Evolutionary conservation across 1,284 basidiomycete genomes (phyloP).

Genomic region (Mrakiaceae sp.): DNA sequence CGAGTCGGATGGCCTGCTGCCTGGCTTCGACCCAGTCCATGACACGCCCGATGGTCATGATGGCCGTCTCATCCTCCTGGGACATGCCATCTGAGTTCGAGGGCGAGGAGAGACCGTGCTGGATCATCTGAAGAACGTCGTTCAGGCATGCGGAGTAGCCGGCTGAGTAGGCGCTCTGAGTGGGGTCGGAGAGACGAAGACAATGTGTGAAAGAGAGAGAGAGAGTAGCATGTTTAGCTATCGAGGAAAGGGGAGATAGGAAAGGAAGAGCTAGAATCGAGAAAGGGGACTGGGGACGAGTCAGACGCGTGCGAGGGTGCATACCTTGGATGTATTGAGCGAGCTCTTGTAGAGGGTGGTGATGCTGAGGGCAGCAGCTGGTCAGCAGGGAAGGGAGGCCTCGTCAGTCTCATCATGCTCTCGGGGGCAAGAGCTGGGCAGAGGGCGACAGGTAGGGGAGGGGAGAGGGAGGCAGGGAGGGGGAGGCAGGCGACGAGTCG

Average conservation of each 20-base stretch:
- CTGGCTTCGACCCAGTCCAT: constrained; percentile 39
- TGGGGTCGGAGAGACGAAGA: neutral
- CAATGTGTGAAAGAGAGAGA: too few relatives aligned
- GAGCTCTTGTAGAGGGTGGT: constrained; percentile 36
- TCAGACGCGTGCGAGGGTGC: too few relatives aligned
- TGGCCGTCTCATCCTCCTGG: constrained; percentile 10
- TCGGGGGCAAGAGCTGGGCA: neutral
- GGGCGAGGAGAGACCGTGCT: constrained; percentile 7
- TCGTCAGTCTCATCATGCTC: neutral
- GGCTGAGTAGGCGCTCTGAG: constrained; percentile 36
- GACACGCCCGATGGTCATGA: constrained; percentile 30
- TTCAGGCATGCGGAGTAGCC: constrained; percentile 35
- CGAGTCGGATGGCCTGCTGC: constrained; percentile 25
- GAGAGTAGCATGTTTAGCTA: too few relatives aligned
- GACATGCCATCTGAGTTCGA: neutral
- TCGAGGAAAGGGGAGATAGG: too few relatives aligned
- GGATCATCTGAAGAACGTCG: constrained; percentile 20
- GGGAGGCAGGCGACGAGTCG: neutral
- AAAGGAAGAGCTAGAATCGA: neutral
- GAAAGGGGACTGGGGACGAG: neutral
- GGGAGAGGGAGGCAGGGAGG: neutral
- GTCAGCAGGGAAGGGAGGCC: neutral
- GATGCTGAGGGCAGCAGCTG: constrained; percentile 36
- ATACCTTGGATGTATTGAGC: constrained; percentile 34
- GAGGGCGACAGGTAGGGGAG: neutral